phyloP scores from a whole-genome alignment of 352 stramenopile genomes.

The Pythium phragmiticola region DNA sequence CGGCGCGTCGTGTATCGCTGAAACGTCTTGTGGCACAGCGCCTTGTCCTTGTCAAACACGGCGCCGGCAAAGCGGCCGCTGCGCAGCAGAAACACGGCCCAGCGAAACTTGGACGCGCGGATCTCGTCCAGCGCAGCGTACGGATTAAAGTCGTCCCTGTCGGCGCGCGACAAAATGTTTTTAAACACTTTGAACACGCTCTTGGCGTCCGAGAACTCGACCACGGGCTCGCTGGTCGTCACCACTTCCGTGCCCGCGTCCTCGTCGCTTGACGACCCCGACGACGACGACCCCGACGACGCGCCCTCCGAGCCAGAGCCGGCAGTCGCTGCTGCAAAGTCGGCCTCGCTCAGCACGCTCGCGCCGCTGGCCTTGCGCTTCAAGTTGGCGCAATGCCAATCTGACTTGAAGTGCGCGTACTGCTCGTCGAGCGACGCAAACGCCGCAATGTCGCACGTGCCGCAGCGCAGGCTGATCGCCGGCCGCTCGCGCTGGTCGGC shows the following conservation, averaged over 20 bases:
- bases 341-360: conserved; percentile 38
- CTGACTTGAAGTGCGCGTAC: conserved; percentile 82
- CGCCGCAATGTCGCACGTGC: conserved; percentile 59
- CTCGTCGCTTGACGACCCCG: conserved; percentile 33
- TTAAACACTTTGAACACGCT: conserved; percentile 86
- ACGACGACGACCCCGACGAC: conserved; percentile 43
- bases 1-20: conserved; percentile 92
- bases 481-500: conserved; percentile 36
- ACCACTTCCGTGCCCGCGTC: conserved; percentile 35
- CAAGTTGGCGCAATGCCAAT: conserved; percentile 80
- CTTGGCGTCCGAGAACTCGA: conserved; percentile 72
- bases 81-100: conserved; percentile 89
- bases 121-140: conserved; percentile 52
- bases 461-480: conserved; percentile 61
- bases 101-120: conserved; percentile 59
- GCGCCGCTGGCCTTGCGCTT: conserved; percentile 69
- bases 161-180: conserved; percentile 46
- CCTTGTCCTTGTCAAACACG: conserved; percentile 88
- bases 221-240: conserved; percentile 64
- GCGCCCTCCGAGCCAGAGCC: conserved; percentile 33
- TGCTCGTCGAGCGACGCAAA: conserved; percentile 83
- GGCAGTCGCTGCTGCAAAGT: conserved; percentile 28
- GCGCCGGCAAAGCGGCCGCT: conserved; percentile 91
- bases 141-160: conserved; percentile 60
- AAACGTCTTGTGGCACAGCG: conserved; percentile 91